Evolutionary conservation across 352 stramenopile genomes (phyloP).

Genomic region (Chrysophaeum taylorii): DNA sequence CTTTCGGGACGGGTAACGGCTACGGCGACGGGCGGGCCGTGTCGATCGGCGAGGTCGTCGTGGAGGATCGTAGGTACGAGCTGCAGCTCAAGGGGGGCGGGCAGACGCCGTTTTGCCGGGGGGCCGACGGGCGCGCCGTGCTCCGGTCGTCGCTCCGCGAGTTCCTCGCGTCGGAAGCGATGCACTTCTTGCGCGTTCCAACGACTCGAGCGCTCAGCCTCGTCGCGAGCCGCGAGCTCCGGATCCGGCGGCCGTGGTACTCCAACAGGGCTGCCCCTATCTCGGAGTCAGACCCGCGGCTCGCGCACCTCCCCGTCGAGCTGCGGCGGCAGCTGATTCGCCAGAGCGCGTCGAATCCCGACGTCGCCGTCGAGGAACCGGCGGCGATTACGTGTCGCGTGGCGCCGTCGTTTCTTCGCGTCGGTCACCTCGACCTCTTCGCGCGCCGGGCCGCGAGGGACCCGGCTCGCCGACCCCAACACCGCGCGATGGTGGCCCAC

Average conservation of each 20-base stretch:
- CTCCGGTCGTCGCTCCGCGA: conserved; percentile 85
- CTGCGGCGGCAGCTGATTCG: conserved; percentile 41
- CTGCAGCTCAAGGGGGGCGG: conserved; percentile 91
- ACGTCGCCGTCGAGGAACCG: conserved; percentile 45
- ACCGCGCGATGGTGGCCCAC: neutral
- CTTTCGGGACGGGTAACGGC: conserved; percentile 42
- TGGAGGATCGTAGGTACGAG: conserved; percentile 61
- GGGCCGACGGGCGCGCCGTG: conserved; percentile 81
- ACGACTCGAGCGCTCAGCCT: conserved; percentile 75
- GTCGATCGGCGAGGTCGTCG: conserved; percentile 37
- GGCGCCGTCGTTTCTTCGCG: conserved; percentile 77
- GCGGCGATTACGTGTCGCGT: conserved; percentile 64
- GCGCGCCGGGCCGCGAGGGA: conserved; percentile 20
- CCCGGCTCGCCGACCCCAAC: neutral
- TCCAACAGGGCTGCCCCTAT: conserved; percentile 28
- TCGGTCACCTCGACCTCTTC: conserved; percentile 92
- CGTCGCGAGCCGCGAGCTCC: conserved; percentile 37
- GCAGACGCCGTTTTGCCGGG: conserved; percentile 83
- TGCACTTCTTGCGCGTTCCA: conserved; percentile 79
- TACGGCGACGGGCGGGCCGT: conserved; percentile 50
- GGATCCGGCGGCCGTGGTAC: conserved; percentile 48
- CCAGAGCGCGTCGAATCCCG: conserved; percentile 42
- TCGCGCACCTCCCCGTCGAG: conserved; percentile 34
- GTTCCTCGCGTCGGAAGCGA: conserved; percentile 89
- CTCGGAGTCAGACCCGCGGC: conserved; percentile 42